A percentile compares a stretch with the other conserved stretches of the same genome.
These are phyloP conservation scores for Lenzites betulinus DNA, from an alignment of 768 basidiomycete species.

Conservation along the genomic window DNA sequence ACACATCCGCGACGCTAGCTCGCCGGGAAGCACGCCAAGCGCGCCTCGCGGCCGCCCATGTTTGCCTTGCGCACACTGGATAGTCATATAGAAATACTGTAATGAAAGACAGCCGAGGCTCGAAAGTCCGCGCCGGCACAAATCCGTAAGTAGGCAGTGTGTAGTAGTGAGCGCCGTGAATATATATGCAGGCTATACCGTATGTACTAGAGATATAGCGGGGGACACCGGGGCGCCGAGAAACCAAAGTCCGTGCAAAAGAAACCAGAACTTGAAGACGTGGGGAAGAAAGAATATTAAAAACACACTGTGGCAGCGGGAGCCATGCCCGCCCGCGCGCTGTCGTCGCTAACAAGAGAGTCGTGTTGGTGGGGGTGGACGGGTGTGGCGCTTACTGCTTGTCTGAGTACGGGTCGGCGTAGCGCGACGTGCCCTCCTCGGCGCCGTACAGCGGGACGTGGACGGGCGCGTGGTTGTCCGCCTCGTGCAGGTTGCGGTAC, in stretches of 20 bases:
- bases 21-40: too few relatives aligned
- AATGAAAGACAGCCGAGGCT: not conserved
- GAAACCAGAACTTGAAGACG: not conserved
- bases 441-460: slow-evolving; percentile 20
- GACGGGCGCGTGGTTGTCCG: slow-evolving; percentile 10
- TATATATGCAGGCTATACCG: too few relatives aligned
- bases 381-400: slow-evolving; percentile 1
- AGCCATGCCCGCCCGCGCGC: not conserved
- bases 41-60: too few relatives aligned
- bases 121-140: not conserved
- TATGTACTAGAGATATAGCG: slow-evolving; percentile 6
- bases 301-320: not conserved
- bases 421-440: slow-evolving; percentile 21
- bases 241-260: not conserved
- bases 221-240: not conserved
- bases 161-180: not conserved
- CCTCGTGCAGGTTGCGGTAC: slow-evolving; percentile 17
- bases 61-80: too few relatives aligned
- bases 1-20: too few relatives aligned
- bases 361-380: not conserved
- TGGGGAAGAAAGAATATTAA: not conserved
- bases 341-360: not conserved
- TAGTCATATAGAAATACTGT: not conserved
- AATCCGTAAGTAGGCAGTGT: not conserved
- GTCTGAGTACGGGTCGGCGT: slow-evolving; percentile 23